Conservation (phyloP, 169 alveolate species). For the Eimeria brunetti region DNA sequence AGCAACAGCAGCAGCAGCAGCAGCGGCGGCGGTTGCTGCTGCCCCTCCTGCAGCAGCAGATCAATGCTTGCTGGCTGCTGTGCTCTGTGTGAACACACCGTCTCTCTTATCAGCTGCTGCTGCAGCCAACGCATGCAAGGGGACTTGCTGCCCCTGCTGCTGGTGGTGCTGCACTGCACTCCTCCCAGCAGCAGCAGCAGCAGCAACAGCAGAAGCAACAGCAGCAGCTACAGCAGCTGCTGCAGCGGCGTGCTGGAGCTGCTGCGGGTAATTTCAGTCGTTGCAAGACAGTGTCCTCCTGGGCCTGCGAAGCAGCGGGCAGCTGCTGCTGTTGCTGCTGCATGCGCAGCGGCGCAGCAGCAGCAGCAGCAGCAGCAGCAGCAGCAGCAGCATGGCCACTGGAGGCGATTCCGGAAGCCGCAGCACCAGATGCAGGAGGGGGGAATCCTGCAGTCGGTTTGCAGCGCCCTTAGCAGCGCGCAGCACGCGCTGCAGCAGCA, state of each 20-base stretch:
- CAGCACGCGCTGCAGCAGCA: conserved; percentile 5
- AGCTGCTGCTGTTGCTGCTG: conserved; percentile 27
- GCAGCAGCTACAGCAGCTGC: background rate
- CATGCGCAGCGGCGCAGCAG: conserved; percentile 25
- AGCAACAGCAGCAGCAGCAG: conserved; percentile 3
- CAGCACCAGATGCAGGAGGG: conserved; percentile 1
- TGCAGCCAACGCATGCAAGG: background rate
- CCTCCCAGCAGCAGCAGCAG: background rate
- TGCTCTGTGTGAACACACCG: background rate
- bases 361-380: conserved; percentile 32
- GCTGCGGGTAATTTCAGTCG: background rate
- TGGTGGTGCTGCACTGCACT: conserved; percentile 25
- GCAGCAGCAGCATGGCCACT: conserved; percentile 17
- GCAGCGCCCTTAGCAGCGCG: conserved; percentile 27
- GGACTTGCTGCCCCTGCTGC: conserved; percentile 34
- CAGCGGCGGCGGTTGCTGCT: conserved; percentile 3
- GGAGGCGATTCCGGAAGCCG: background rate
- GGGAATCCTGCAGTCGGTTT: background rate
- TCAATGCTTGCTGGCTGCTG: background rate
- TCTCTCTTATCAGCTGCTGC: conserved; percentile 11
- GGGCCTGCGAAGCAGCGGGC: conserved; percentile 15
- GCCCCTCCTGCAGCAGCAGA: background rate
- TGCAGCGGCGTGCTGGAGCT: conserved; percentile 5
- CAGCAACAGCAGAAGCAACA: background rate
- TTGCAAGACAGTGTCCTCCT: background rate